phyloP scores from a whole-genome alignment of 345 rosid genomes.

The Rhodomyrtus tomentosa region DNA sequence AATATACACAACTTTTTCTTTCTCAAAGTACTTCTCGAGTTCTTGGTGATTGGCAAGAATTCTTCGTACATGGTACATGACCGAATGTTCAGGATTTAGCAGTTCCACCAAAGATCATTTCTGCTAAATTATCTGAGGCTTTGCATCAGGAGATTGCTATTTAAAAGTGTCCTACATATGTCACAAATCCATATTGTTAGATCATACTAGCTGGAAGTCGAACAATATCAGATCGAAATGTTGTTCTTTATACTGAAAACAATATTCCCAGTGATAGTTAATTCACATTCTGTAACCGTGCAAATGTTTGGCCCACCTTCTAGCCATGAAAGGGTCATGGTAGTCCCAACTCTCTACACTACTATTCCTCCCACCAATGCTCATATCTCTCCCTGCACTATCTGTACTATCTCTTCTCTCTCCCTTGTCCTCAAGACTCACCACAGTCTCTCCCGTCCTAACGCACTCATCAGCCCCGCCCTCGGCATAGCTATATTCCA shows the following conservation, averaged over 20 bases:
- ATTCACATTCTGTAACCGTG: slow-evolving; percentile 51
- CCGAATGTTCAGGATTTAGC: background rate
- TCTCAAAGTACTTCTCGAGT: background rate
- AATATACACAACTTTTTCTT: background rate
- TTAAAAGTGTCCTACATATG: background rate
- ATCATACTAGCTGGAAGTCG: background rate
- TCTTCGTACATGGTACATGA: background rate
- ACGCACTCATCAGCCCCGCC: slow-evolving; percentile 40
- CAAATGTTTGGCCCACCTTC: slow-evolving; percentile 83
- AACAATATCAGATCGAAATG: background rate
- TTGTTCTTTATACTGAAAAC: background rate
- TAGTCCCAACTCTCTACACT: slow-evolving; percentile 55
- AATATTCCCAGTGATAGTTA: background rate
- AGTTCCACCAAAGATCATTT: background rate
- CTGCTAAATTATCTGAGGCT: background rate
- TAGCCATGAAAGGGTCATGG: slow-evolving; percentile 70
- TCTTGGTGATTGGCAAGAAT: background rate
- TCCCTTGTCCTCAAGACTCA: slow-evolving; percentile 29
- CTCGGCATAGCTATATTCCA: slow-evolving; percentile 63
- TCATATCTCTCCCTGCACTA: slow-evolving; percentile 16
- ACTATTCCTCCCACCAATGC: slow-evolving; percentile 42
- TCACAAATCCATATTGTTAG: background rate
- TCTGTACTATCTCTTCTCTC: slow-evolving; percentile 19
- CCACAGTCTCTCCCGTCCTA: slow-evolving; percentile 49
- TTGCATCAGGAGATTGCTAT: background rate